Percentiles rank a stretch among this genome's conserved stretches.
phyloP scores from a whole-genome alignment of 805 yeast genomes.

The Starmerella khaoyaiensis region DNA sequence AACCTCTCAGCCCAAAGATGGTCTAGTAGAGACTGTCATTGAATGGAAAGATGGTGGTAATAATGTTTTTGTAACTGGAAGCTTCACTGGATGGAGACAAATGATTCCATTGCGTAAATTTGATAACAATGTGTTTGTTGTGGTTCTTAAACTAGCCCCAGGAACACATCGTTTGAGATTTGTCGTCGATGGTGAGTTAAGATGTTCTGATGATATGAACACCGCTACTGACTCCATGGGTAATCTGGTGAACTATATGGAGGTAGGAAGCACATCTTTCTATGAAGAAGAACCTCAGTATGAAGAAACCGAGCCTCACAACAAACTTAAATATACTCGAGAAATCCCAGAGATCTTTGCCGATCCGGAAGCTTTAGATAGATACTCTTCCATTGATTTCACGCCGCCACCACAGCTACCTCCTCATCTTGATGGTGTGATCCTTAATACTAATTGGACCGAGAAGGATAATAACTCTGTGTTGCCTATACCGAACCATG shows the following conservation, averaged over 20 bases:
- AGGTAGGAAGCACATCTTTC: conserved; percentile 19
- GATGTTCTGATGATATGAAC: conserved; percentile 80
- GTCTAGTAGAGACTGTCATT: conserved; percentile 22
- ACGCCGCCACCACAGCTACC: conserved; percentile 93
- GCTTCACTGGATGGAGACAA: conserved; percentile 96
- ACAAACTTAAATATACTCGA: conserved; percentile 41
- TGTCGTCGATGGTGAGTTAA: conserved; percentile 83
- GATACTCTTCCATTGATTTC: conserved; percentile 30
- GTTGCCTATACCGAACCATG: conserved; percentile 87
- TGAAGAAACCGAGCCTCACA: conserved; percentile 22
- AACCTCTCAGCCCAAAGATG: conserved; percentile 11
- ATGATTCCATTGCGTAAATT: conserved; percentile 73
- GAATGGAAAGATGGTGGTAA: conserved; percentile 92
- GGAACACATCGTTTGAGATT: conserved; percentile 91
- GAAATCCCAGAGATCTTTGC: conserved; percentile 34
- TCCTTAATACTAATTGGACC: conserved; percentile 56
- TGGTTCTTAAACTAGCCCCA: conserved; percentile 41
- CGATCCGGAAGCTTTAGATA: conserved; percentile 34
- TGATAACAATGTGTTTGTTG: conserved; percentile 24
- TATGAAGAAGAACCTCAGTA: conserved; percentile 1
- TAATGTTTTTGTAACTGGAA: conserved; percentile 90
- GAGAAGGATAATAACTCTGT: conserved; percentile 83
- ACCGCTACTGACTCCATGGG: conserved; percentile 97
- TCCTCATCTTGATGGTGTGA: conserved; percentile 90
- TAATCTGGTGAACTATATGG: conserved; percentile 77